Conservation (phyloP, 495 filamentous ascomycete species). For the Hypoxylon lenormandii region DNA sequence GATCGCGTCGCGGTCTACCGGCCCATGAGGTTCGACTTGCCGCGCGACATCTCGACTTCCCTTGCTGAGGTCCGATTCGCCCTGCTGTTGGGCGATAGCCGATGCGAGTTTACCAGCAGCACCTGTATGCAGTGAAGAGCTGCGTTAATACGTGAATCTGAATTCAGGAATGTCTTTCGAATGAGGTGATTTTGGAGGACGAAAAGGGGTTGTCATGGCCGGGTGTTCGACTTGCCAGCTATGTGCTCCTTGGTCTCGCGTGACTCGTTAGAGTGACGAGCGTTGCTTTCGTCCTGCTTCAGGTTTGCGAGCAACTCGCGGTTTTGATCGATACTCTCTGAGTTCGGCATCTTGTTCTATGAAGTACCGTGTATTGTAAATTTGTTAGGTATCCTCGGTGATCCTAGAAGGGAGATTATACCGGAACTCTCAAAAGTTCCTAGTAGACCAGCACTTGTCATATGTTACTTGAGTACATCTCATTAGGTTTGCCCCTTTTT, state of each 20-base stretch:
- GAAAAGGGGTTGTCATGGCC: no score
- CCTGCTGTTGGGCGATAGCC: slow-evolving; percentile 3
- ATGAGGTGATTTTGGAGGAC: no score
- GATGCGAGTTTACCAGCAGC: slow-evolving; percentile 7
- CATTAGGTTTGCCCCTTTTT: background rate
- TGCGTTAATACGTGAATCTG: background rate
- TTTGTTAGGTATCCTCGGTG: background rate
- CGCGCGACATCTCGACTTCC: background rate
- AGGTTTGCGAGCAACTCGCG: slow-evolving; percentile 5
- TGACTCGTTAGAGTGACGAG: background rate
- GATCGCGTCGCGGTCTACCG: slow-evolving; percentile 2
- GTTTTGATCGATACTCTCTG: background rate
- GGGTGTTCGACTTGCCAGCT: background rate
- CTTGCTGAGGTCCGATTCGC: slow-evolving; percentile 4
- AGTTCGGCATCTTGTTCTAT: background rate
- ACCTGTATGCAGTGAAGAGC: background rate
- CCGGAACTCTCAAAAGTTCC: no score
- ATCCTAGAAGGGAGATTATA: background rate
- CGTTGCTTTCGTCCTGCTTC: slow-evolving; percentile 12
- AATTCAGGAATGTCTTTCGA: background rate
- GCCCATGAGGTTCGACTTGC: background rate
- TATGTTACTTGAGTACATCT: background rate
- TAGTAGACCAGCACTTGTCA: background rate
- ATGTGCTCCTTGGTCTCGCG: slow-evolving; percentile 1
- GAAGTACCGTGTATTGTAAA: background rate